Conservation (phyloP, 768 basidiomycete genomes). For the Suillus bovinus region DNA sequence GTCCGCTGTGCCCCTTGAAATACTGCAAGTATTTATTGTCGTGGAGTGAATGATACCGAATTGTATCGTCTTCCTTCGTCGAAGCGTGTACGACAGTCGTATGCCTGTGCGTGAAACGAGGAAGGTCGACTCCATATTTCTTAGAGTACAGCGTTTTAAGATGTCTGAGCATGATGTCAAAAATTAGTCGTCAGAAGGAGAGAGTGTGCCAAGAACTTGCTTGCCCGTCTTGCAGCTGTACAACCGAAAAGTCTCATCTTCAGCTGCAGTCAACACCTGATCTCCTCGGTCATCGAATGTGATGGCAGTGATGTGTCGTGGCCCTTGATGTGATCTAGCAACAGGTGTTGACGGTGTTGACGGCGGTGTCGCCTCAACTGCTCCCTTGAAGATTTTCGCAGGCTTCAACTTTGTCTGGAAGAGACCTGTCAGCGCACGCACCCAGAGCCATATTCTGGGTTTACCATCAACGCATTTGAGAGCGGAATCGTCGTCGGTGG, state of each 20-base stretch:
- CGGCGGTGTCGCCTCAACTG: slow-evolving; percentile 62
- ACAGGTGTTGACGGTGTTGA: slow-evolving; percentile 49
- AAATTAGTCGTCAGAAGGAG: slow-evolving; percentile 18
- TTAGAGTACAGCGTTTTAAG: slow-evolving; percentile 83
- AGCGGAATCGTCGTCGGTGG: slow-evolving; percentile 41
- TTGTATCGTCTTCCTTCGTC: slow-evolving; percentile 92
- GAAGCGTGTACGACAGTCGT: slow-evolving; percentile 86
- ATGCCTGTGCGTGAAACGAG: slow-evolving; percentile 92
- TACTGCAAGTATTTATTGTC: slow-evolving; percentile 97
- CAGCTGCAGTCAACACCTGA: slow-evolving; percentile 79
- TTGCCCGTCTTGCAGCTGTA: slow-evolving; percentile 91
- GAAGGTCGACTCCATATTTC: slow-evolving; percentile 95
- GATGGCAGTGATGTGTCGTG: slow-evolving; percentile 82
- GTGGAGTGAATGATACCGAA: slow-evolving; percentile 93
- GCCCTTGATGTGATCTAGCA: slow-evolving; percentile 40
- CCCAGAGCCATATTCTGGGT: slow-evolving; percentile 1
- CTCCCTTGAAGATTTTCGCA: slow-evolving; percentile 82
- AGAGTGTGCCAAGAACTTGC: slow-evolving; percentile 57
- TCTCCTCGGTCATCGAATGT: slow-evolving; percentile 92
- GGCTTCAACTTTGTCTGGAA: slow-evolving; percentile 76
- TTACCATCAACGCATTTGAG: slow-evolving; percentile 54
- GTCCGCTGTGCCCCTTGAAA: slow-evolving; percentile 90
- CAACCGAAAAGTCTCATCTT: slow-evolving; percentile 90
- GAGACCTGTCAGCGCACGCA: neutral
- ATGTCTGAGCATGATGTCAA: slow-evolving; percentile 50